Percentiles rank a stretch among this genome's conserved stretches.
Conservation (phyloP, 2,329 filamentous ascomycete genomes). For the Trichoderma atroviride region DNA sequence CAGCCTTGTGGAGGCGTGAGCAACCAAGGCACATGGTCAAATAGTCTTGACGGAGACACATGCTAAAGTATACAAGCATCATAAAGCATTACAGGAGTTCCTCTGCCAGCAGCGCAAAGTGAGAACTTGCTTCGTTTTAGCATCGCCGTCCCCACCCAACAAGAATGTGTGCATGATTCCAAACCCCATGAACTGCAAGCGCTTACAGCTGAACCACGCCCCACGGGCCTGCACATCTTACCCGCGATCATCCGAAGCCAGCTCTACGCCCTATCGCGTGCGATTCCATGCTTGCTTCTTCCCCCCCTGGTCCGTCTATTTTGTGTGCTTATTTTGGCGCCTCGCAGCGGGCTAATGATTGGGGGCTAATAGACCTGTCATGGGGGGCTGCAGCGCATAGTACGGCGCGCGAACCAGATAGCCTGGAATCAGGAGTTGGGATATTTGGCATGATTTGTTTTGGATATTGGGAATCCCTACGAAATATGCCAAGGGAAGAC, state of each 20-base stretch:
- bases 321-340: constrained; percentile 2
- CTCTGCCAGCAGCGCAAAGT: background rate
- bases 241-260: constrained; percentile 7
- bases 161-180: constrained; percentile 20
- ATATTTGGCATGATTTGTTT: constrained; percentile 18
- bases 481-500: background rate
- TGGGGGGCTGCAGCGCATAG: constrained; percentile 8
- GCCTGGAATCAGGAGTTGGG: constrained; percentile 13
- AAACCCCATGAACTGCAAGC: constrained; percentile 19
- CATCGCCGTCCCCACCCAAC: background rate
- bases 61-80: background rate
- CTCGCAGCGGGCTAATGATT: background rate
- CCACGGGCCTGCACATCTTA: constrained; percentile 20
- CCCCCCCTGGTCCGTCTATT: background rate
- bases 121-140: constrained; percentile 1
- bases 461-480: background rate
- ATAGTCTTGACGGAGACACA: background rate
- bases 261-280: constrained; percentile 8
- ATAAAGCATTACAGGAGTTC: background rate
- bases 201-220: constrained; percentile 22
- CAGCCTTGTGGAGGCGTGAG: constrained; percentile 15
- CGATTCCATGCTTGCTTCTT: background rate
- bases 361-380: background rate
- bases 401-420: background rate
- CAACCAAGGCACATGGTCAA: background rate